phyloP scores from a whole-genome alignment of 2,329 filamentous ascomycete genomes.

The Pyrenophora seminiperda region DNA sequence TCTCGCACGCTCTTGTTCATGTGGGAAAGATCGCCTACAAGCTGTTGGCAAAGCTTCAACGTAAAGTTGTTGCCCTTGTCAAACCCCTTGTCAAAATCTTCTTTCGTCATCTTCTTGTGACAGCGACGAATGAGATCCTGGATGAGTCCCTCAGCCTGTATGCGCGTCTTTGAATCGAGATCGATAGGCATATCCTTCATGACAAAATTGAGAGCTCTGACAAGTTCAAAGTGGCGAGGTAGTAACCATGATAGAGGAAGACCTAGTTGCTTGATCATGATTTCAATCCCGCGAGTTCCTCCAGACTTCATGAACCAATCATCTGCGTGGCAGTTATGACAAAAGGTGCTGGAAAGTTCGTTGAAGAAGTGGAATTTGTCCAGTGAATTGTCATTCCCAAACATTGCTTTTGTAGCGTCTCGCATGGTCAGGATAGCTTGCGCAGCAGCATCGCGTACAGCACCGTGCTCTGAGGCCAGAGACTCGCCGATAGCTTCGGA shows the following conservation, averaged over 20 bases:
- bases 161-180: conserved; percentile 84
- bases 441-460: conserved; percentile 82
- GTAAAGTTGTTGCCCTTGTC: conserved; percentile 69
- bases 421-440: conserved; percentile 78
- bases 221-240: conserved; percentile 82
- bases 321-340: conserved; percentile 94
- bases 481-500: conserved; percentile 90
- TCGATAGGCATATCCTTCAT: conserved; percentile 98
- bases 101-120: conserved; percentile 78
- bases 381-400: conserved; percentile 74
- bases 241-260: conserved; percentile 84
- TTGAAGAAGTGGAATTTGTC: conserved; percentile 82
- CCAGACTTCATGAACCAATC: conserved; percentile 99
- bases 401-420: conserved; percentile 75
- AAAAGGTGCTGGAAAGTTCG: conserved; percentile 81
- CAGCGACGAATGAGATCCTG: conserved; percentile 78
- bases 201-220: conserved; percentile 91
- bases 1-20: conserved; percentile 95
- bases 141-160: conserved; percentile 81
- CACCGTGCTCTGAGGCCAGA: conserved; percentile 79
- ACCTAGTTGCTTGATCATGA: conserved; percentile 82
- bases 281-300: conserved; percentile 86
- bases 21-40: conserved; percentile 88
- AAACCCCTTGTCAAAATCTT: conserved; percentile 72
- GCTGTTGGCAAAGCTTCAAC: conserved; percentile 77